Evolutionary conservation across 805 yeast genomes (phyloP).

Genomic region (Yarrowia bubula): DNA sequence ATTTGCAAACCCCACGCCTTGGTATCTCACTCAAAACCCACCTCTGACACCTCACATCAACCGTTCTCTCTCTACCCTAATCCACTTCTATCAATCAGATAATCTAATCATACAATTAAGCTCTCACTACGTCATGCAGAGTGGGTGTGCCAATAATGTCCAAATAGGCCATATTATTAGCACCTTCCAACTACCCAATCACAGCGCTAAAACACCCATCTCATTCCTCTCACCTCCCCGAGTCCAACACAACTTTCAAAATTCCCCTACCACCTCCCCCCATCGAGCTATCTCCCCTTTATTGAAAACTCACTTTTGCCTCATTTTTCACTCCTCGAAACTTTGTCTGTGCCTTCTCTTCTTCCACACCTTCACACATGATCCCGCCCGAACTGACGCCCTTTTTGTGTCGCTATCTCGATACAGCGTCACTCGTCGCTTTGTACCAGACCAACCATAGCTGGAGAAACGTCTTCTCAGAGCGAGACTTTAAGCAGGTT

Average conservation of each 20-base stretch:
- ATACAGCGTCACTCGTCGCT: background rate
- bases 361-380: background rate
- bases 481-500: conserved; percentile 14
- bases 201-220: background rate
- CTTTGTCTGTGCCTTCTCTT: background rate
- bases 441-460: background rate
- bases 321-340: too few species aligned
- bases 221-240: background rate
- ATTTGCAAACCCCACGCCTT: too few species aligned
- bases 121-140: background rate
- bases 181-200: too few species aligned
- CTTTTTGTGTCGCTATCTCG: conserved; percentile 3
- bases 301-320: background rate
- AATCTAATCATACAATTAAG: conserved; percentile 17
- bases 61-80: too few species aligned
- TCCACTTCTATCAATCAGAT: conserved; percentile 12
- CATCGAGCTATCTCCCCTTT: background rate
- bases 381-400: conserved; percentile 17
- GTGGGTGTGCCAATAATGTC: background rate
- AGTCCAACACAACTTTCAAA: background rate
- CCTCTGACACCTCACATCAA: too few species aligned
- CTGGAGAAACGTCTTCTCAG: conserved; percentile 1
- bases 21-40: too few species aligned
- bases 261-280: too few species aligned
- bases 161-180: too few species aligned